These are phyloP conservation scores for Puccinia coronata DNA, from an alignment of 1,284 basidiomycete genomes.

Conservation along the genomic window DNA sequence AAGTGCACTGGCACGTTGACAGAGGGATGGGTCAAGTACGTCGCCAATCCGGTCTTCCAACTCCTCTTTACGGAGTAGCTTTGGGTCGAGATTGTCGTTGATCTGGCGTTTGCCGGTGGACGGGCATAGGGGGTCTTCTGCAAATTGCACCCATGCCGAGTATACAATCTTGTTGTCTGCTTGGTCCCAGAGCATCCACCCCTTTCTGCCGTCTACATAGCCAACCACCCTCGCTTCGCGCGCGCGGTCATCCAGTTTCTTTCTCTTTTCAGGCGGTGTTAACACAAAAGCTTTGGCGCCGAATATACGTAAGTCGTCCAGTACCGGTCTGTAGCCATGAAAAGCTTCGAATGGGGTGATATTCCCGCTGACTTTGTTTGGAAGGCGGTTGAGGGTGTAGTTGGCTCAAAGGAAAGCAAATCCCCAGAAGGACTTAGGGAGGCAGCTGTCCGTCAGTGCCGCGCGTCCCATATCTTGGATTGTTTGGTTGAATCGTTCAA, in stretches of 20 bases:
- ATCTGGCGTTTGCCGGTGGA: not conserved
- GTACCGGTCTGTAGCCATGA: too few relatives aligned
- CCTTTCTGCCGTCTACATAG: too few relatives aligned
- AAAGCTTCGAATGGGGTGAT: constrained; percentile 15
- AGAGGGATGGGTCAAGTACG: too few relatives aligned
- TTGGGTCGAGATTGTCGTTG: not conserved
- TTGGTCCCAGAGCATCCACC: not conserved
- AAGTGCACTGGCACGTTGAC: too few relatives aligned
- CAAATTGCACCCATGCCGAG: too few relatives aligned
- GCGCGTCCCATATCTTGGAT: not conserved
- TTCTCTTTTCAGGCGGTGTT: not conserved
- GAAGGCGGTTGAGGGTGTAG: not conserved
- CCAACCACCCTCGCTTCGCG: too few relatives aligned
- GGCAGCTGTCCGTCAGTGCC: not conserved
- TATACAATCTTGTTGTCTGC: not conserved
- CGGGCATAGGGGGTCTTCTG: not conserved
- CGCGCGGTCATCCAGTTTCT: too few relatives aligned
- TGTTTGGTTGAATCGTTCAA: not conserved
- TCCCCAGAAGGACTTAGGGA: constrained; percentile 1
- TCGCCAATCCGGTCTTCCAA: too few relatives aligned
- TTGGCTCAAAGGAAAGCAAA: not conserved
- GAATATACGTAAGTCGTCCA: not conserved
- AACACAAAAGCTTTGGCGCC: not conserved
- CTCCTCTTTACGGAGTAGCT: too few relatives aligned
- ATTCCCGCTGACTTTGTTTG: not conserved